These are phyloP conservation scores for Starmerella tilneyi DNA, from an alignment of 805 yeast species.

Conservation along the genomic window DNA sequence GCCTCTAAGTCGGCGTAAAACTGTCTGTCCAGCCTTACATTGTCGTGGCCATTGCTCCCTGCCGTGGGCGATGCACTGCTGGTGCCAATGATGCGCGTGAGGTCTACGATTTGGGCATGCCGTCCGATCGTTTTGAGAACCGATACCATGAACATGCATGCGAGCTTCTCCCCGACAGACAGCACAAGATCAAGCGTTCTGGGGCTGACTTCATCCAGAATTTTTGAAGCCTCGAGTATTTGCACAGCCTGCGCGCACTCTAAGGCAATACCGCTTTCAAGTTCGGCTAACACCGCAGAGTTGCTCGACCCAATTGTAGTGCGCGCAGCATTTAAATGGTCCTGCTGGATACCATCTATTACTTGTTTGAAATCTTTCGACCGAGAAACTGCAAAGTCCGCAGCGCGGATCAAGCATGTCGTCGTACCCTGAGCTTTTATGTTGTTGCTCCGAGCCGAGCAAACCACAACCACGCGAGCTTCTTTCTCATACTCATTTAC, in stretches of 20 bases:
- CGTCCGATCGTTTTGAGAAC: slow-evolving; percentile 75
- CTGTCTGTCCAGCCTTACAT: slow-evolving; percentile 49
- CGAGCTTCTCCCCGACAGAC: slow-evolving; percentile 87
- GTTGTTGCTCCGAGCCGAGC: slow-evolving; percentile 86
- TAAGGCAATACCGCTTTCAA: slow-evolving; percentile 47
- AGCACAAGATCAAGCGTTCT: slow-evolving; percentile 82
- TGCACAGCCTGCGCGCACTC: slow-evolving; percentile 63
- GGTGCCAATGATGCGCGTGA: slow-evolving; percentile 49
- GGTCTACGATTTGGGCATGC: slow-evolving; percentile 66
- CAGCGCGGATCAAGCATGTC: slow-evolving; percentile 70
- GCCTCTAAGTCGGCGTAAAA: slow-evolving; percentile 47
- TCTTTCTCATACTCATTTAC: slow-evolving; percentile 47
- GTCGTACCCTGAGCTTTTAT: slow-evolving; percentile 95
- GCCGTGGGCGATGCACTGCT: slow-evolving; percentile 4
- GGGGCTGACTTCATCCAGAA: slow-evolving; percentile 83
- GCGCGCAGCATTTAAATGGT: slow-evolving; percentile 68
- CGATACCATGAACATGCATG: slow-evolving; percentile 81
- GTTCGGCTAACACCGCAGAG: slow-evolving; percentile 39
- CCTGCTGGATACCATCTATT: slow-evolving; percentile 60
- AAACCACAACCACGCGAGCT: slow-evolving; percentile 77
- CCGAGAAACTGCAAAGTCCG: slow-evolving; percentile 42
- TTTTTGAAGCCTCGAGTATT: slow-evolving; percentile 73
- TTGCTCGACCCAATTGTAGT: slow-evolving; percentile 36
- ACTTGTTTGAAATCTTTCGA: slow-evolving; percentile 38
- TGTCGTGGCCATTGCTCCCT: slow-evolving; percentile 38